Base-by-base conservation (phyloP, 108 stramenopile genomes). In the Schizochytrium sp. region DNA sequence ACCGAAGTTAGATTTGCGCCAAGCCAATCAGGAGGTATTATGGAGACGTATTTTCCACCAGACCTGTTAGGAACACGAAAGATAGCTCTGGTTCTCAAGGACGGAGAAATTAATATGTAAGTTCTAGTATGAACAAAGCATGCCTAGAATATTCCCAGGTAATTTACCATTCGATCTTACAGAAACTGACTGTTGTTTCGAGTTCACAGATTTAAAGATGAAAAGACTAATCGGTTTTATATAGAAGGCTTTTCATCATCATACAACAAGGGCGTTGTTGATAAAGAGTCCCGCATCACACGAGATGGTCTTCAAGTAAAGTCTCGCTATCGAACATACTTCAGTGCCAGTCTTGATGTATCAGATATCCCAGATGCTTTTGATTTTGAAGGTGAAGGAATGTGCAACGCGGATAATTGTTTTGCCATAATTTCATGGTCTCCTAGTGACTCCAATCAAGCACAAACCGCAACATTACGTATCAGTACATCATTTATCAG, bases 401-500 rank as follows among this genome's bases (percentile, higher is more conserved):
- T n/a, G 38, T 83, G 76, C 76, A n/a, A 5, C 15, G 53, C 28
- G 17, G 28, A 10, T 10, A 38, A 10, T 7, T 83, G 76, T 53
- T n/a, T 55, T 17, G 76, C 50, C 10, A 40, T 53, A 7, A 83
- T 55, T 13, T 46, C 76, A 10, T 83, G 76, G 76, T 5, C 12
- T 40, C 76, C 47, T 5, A n/a, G 28, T n/a, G 13, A 49, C 13
- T n/a, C 47, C 7, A 5, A 3, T 5, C 28, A 7, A 7, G 76
- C 47, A 38, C 50, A 83, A 10, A 44, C 42, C 15, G 91, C 76
- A 10, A 17, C 17, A 38, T 12, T 91, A 2, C 49, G 61, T 3
- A 90, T 91, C 44, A 87, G 56, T 7, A 90, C 91, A 17, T 90
- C 89, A 3, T 61, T 91, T 42, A 59, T 91, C 60, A 61, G 87